Base-by-base conservation (phyloP, 768 basidiomycete genomes). In the Dioszegia aurantiaca region DNA sequence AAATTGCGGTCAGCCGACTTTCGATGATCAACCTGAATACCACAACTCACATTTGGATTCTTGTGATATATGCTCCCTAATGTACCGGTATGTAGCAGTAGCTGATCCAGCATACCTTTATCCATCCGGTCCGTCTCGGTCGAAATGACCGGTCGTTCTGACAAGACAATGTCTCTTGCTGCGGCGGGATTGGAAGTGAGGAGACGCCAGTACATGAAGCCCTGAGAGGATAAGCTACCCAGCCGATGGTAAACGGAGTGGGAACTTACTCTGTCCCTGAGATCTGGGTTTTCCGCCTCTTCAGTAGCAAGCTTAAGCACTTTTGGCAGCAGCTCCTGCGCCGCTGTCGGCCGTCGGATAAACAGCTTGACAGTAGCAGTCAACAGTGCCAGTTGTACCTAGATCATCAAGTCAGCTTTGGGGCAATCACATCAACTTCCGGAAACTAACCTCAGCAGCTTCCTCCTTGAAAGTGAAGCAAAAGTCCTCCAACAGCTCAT, bases 131-230 rank as follows among this genome's bases (percentile, higher is more conserved):
- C 95, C 3, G 92, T 90, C 74, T 98, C 94, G 2, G 90, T 98
- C n/a, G 91, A 93, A 63, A 99, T 98, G 2, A 91, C 82, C 28
- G 95, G 95, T 69, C 95, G 95, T 66, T 92, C 90, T 16, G 89
- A 82, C 19, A 98, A 81, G 33, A 98, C 93, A 62, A 98, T 87
- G 63, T 90, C 87, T 37, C 86, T 84, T 6, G 95, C 93, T 0
- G 87, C 86, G 8, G 86, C 79, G 1, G 93, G 91, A 72, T 95
- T 91, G 68, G 91, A 87, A 9, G 94, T 93, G 43, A 98, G 83
- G 79, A 99, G 82, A 37, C 95, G 86, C 95, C 95, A 99, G 78
- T 98, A 99, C 88, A 99, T 98, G 80, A 93, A 98, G 2, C 95
- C 95, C 77, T 78, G 48, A 23, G 45, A 5, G 9, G 12, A 26